These are phyloP conservation scores for Austroboletus festivus DNA, from an alignment of 768 basidiomycete genomes.

Conservation along the genomic window DNA sequence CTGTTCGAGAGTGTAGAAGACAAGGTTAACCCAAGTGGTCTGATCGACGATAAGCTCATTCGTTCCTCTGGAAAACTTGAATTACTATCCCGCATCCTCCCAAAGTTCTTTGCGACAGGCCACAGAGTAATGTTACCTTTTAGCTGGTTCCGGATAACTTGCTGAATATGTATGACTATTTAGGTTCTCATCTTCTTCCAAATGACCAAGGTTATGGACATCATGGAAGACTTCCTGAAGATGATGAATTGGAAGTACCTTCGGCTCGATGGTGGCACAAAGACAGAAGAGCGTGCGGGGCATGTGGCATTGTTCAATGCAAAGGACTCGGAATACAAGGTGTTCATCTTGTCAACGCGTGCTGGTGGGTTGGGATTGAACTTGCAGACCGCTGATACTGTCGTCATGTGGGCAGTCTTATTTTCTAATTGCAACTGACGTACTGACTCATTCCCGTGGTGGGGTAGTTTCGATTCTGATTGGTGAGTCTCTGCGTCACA, in stretches of 20 bases:
- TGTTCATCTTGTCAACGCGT: slow-evolving; percentile 92
- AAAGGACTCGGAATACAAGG: slow-evolving; percentile 79
- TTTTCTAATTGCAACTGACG: too few species aligned
- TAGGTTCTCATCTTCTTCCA: slow-evolving; percentile 99
- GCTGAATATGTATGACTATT: slow-evolving; percentile 1
- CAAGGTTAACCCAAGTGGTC: slow-evolving; percentile 79
- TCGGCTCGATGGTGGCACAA: slow-evolving; percentile 94
- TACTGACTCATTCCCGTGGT: slow-evolving; percentile 5
- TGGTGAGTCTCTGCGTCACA: slow-evolving; percentile 39
- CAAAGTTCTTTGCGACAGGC: slow-evolving; percentile 89
- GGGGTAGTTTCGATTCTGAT: slow-evolving; percentile 70
- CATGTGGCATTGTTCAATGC: slow-evolving; percentile 88
- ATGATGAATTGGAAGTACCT: slow-evolving; percentile 84
- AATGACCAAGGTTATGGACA: slow-evolving; percentile 99
- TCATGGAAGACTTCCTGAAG: slow-evolving; percentile 93
- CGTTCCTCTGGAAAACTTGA: slow-evolving; percentile 93
- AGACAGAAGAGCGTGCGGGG: slow-evolving; percentile 89
- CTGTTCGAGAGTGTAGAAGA: slow-evolving; percentile 94
- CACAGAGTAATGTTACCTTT: slow-evolving; percentile 63
- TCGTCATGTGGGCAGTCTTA: slow-evolving; percentile 72
- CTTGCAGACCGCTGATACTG: slow-evolving; percentile 93
- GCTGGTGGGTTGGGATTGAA: slow-evolving; percentile 94
- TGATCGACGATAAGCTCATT: slow-evolving; percentile 81
- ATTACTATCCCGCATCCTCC: slow-evolving; percentile 83
- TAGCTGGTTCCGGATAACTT: background rate